Percentiles rank a stretch among this genome's conserved stretches.
Evolutionary conservation across 495 filamentous ascomycete species (phyloP).

Genomic region (Tuber microsphaerosporum): DNA sequence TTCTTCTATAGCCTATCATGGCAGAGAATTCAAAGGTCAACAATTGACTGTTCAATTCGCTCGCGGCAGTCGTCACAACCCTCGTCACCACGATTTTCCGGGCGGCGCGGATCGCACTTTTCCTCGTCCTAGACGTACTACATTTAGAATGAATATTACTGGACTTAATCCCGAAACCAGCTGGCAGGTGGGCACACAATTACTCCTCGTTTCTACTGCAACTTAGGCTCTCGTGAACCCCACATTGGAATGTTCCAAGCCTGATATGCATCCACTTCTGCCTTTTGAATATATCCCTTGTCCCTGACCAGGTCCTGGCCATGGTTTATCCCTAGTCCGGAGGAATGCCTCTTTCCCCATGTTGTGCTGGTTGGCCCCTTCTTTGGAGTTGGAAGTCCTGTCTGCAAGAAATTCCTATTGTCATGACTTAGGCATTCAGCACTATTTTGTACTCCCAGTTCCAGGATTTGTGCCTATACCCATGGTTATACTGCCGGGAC

Average conservation of each 20-base stretch:
- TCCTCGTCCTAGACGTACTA: constrained; percentile 88
- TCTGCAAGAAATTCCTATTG: constrained; percentile 27
- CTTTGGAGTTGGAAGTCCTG: constrained; percentile 13
- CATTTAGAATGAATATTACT: constrained; percentile 92
- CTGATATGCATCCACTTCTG: constrained; percentile 41
- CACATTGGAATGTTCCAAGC: constrained; percentile 38
- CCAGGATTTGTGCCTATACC: constrained; percentile 36
- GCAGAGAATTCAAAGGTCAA: constrained; percentile 95
- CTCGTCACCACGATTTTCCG: constrained; percentile 57
- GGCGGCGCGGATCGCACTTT: constrained; percentile 62
- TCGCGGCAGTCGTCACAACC: constrained; percentile 81
- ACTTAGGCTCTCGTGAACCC: constrained; percentile 39
- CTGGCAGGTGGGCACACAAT: constrained; percentile 91
- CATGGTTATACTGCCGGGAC: constrained; percentile 31
- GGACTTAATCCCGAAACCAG: constrained; percentile 96
- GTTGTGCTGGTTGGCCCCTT: constrained; percentile 36
- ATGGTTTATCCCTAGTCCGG: constrained; percentile 33
- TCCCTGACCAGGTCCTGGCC: constrained; percentile 34
- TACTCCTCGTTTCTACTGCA: constrained; percentile 42
- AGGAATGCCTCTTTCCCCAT: constrained; percentile 35
- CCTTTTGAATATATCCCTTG: constrained; percentile 25
- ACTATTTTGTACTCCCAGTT: constrained; percentile 35
- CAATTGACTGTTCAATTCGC: constrained; percentile 96
- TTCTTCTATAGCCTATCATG: constrained; percentile 56
- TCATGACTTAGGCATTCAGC: constrained; percentile 37